A percentile compares a stretch with the other conserved stretches of the same genome.
Evolutionary conservation across 2,329 filamentous ascomycete genomes (phyloP).

Genomic region (Ceratocystis diversiconidia): DNA sequence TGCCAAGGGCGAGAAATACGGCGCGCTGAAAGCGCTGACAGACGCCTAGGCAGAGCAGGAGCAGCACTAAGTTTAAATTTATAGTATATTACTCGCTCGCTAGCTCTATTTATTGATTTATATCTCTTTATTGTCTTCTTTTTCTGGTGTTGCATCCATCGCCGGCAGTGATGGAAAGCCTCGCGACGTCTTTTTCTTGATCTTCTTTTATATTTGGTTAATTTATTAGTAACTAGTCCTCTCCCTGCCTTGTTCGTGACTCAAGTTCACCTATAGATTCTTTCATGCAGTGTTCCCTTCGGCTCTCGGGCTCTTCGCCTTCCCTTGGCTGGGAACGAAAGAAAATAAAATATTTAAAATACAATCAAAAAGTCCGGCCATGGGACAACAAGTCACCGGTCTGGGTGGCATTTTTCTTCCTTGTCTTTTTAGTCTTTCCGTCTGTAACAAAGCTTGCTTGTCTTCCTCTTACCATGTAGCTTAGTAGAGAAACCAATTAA

Average conservation of each 20-base stretch:
- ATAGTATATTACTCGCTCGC: background rate
- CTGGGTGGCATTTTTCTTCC: no score
- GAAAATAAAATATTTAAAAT: background rate
- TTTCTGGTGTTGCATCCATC: background rate
- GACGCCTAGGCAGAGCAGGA: background rate
- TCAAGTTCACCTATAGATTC: background rate
- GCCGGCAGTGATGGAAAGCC: background rate
- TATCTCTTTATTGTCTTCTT: background rate
- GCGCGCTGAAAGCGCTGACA: background rate
- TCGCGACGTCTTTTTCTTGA: background rate
- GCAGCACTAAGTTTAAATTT: background rate
- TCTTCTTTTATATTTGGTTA: background rate
- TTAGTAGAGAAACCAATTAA: no score
- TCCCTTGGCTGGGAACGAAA: background rate
- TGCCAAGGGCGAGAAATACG: background rate
- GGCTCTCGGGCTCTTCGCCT: slow-evolving; percentile 2
- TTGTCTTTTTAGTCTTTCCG: no score
- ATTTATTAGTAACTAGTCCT: background rate
- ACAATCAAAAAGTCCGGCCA: background rate
- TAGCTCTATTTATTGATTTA: background rate
- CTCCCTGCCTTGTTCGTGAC: background rate
- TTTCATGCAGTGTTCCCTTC: background rate
- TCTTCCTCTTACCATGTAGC: no score
- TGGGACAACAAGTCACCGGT: no score
- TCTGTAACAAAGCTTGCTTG: no score